These are phyloP conservation scores for Sphagnum fallax DNA, from an alignment of 228 moss, liverwort and hornwort species.

Conservation along the genomic window DNA sequence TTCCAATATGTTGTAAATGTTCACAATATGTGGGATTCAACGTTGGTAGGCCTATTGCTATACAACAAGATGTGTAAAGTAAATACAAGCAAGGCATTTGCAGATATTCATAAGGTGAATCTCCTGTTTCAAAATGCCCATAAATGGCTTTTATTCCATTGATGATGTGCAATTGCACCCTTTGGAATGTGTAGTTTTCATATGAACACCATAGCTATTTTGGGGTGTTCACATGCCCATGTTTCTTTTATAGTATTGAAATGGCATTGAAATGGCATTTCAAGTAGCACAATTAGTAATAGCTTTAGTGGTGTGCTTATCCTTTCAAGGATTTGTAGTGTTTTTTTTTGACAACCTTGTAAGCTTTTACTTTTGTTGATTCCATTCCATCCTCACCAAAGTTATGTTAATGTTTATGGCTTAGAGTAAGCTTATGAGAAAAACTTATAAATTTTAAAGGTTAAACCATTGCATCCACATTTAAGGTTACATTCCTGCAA, in stretches of 20 bases:
- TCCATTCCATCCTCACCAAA: no score
- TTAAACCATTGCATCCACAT: no score
- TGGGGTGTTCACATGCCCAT: no score
- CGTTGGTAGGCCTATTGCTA: conserved; percentile 45
- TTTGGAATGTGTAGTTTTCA: not conserved
- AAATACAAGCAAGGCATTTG: conserved; percentile 55
- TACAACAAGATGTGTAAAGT: conserved; percentile 84
- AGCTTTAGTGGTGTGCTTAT: conserved; percentile 73
- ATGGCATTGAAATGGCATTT: not conserved
- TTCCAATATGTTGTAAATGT: not conserved
- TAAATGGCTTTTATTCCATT: not conserved
- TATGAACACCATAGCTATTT: no score
- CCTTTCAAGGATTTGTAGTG: conserved; percentile 65
- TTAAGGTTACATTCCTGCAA: no score
- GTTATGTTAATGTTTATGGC: no score
- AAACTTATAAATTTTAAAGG: no score
- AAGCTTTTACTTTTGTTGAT: conserved; percentile 14
- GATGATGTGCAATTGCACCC: not conserved
- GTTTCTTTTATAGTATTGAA: no score
- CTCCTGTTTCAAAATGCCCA: not conserved
- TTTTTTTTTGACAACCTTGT: conserved; percentile 72
- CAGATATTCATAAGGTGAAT: conserved; percentile 64
- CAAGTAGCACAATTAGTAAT: conserved; percentile 57
- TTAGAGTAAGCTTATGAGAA: no score
- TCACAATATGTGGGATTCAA: not conserved